Evolutionary conservation across 108 stramenopile genomes (phyloP).

Genomic region (Licmophora abbreviata): DNA sequence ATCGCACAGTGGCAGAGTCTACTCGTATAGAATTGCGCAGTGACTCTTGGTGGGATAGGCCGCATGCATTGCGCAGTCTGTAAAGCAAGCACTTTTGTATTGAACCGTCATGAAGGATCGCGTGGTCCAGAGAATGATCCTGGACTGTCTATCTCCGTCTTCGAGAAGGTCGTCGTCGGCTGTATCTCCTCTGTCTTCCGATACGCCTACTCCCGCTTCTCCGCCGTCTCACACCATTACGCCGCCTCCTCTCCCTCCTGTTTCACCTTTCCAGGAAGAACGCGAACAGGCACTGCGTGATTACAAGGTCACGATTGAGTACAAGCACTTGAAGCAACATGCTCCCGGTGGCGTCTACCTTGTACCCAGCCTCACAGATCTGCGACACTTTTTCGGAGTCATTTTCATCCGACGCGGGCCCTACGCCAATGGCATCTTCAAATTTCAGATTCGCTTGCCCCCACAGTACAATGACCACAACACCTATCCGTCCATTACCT

Average conservation of each 20-base stretch:
- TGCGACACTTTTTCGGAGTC: slow-evolving; percentile 85
- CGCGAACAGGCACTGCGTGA: slow-evolving; percentile 85
- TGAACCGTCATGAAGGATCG: background rate
- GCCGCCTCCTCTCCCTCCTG: slow-evolving; percentile 19
- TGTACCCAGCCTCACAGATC: slow-evolving; percentile 67
- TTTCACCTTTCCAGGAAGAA: slow-evolving; percentile 38
- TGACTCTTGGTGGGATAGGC: no score
- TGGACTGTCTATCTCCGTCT: slow-evolving; percentile 3
- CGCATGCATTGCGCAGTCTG: no score
- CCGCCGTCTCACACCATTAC: background rate
- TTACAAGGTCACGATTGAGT: slow-evolving; percentile 93
- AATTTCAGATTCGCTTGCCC: slow-evolving; percentile 81
- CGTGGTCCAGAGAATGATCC: background rate
- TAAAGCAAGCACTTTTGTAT: background rate
- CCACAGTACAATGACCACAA: slow-evolving; percentile 81
- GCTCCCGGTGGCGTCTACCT: slow-evolving; percentile 92
- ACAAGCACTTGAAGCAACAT: slow-evolving; percentile 86
- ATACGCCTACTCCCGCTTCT: background rate
- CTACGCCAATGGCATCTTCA: slow-evolving; percentile 91
- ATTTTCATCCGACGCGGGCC: slow-evolving; percentile 89
- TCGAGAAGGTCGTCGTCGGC: background rate
- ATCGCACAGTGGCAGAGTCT: no score
- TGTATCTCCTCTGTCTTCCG: background rate
- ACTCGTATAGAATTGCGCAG: no score
- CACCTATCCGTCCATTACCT: slow-evolving; percentile 75